These are phyloP conservation scores for Penicillium paneum DNA, from an alignment of 2,329 filamentous ascomycete genomes.

Conservation along the genomic window DNA sequence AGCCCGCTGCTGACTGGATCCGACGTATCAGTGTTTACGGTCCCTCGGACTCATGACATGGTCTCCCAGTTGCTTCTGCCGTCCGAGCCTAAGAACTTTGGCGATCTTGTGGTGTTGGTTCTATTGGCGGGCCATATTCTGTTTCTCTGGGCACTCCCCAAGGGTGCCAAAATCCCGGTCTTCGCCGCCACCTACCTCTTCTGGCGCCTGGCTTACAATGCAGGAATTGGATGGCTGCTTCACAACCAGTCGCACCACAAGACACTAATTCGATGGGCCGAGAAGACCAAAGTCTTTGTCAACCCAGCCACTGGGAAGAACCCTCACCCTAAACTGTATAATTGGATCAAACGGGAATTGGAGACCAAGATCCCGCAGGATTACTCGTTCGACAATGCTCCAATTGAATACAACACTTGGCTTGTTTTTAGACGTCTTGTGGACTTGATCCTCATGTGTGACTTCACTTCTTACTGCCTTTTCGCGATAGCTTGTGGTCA, in stretches of 20 bases:
- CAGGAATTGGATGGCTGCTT: slow-evolving; percentile 86
- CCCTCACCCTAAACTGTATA: slow-evolving; percentile 76
- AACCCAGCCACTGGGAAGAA: slow-evolving; percentile 76
- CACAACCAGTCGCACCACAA: slow-evolving; percentile 87
- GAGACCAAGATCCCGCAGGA: slow-evolving; percentile 92
- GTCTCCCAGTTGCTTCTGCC: slow-evolving; percentile 95
- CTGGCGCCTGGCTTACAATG: slow-evolving; percentile 90
- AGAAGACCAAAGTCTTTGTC: slow-evolving; percentile 81
- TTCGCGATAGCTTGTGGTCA: slow-evolving; percentile 87
- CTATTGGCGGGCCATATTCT: slow-evolving; percentile 74
- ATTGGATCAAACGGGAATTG: slow-evolving; percentile 79
- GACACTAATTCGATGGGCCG: slow-evolving; percentile 81
- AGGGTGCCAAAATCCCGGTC: slow-evolving; percentile 65
- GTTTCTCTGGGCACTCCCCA: slow-evolving; percentile 69
- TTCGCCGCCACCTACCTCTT: slow-evolving; percentile 84
- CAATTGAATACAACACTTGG: slow-evolving; percentile 99
- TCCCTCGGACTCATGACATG: slow-evolving; percentile 97
- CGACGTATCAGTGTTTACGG: slow-evolving; percentile 71
- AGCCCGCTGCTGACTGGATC: slow-evolving; percentile 20
- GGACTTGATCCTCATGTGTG: slow-evolving; percentile 97
- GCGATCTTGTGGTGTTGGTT: slow-evolving; percentile 74
- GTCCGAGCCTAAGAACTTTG: slow-evolving; percentile 90
- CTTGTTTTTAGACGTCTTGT: slow-evolving; percentile 92
- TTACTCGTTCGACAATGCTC: slow-evolving; percentile 89
- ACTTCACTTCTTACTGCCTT: slow-evolving; percentile 94